Evolutionary conservation across 2,329 filamentous ascomycete genomes (phyloP).

Genomic region (Cladorrhinum sp.): DNA sequence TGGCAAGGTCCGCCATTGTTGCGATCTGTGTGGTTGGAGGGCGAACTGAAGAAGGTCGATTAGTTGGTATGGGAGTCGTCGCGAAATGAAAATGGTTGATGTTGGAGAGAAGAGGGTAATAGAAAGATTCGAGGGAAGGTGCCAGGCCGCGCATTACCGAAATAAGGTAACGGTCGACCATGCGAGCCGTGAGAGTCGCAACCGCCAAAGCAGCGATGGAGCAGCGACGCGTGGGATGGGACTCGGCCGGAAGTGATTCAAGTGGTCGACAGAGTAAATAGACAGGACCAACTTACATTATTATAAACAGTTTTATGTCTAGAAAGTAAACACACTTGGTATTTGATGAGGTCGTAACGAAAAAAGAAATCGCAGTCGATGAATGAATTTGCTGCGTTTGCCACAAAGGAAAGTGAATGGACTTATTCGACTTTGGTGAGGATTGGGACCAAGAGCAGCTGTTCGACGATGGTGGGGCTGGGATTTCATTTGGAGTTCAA

Average conservation of each 20-base stretch:
- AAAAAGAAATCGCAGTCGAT: not conserved
- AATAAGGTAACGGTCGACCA: not conserved
- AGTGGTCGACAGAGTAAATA: too few relatives aligned
- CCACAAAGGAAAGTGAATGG: slow-evolving; percentile 5
- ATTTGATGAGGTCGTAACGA: not conserved
- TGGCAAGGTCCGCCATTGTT: slow-evolving; percentile 49
- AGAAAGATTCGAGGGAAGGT: too few relatives aligned
- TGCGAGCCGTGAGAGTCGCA: not conserved
- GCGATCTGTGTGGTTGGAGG: slow-evolving; percentile 5
- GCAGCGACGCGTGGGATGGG: not conserved
- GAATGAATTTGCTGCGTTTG: not conserved
- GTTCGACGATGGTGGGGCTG: slow-evolving; percentile 17
- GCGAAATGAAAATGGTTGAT: not conserved
- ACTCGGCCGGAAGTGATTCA: not conserved
- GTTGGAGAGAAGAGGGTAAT: not conserved
- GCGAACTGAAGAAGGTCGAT: not conserved
- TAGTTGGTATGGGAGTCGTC: not conserved
- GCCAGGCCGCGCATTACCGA: not conserved
- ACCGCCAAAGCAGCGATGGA: not conserved
- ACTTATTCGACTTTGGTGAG: not conserved
- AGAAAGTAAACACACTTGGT: not conserved
- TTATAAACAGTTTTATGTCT: not conserved
- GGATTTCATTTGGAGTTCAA: slow-evolving; percentile 1
- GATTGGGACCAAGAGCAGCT: not conserved
- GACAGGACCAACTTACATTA: not conserved